Conservation (phyloP, 768 basidiomycete species). For the Psilocybe cyanescens region DNA sequence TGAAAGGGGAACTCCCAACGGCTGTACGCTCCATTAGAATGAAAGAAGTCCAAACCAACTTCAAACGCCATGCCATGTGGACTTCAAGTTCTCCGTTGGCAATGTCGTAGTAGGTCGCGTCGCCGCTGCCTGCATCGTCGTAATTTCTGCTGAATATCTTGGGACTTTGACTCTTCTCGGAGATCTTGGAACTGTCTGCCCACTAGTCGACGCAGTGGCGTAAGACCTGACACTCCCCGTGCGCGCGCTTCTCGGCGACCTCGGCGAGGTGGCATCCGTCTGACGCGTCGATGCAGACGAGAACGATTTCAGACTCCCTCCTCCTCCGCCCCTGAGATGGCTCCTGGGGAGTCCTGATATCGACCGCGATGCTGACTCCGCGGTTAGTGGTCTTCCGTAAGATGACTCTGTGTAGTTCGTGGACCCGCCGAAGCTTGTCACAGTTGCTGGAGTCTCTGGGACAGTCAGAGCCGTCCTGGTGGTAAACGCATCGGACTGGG, state of each 20-base stretch:
- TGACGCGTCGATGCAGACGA: slow-evolving; percentile 15
- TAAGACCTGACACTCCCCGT: slow-evolving; percentile 11
- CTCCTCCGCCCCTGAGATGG: neutral
- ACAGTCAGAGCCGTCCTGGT: slow-evolving; percentile 16
- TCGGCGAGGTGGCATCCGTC: slow-evolving; percentile 9
- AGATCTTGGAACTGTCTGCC: neutral
- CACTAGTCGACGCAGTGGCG: slow-evolving; percentile 4
- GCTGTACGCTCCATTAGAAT: too few species aligned
- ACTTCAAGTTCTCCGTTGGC: slow-evolving; percentile 19
- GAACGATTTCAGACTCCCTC: slow-evolving; percentile 16
- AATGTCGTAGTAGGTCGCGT: slow-evolving; percentile 8
- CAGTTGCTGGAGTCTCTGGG: slow-evolving; percentile 15
- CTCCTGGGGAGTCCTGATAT: neutral
- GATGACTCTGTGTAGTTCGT: slow-evolving; percentile 12
- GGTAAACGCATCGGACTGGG: slow-evolving; percentile 9
- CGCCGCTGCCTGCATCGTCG: neutral
- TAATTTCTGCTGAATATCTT: neutral
- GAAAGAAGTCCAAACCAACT: neutral
- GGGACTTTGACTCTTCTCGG: slow-evolving; percentile 3
- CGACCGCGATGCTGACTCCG: neutral
- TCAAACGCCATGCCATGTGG: slow-evolving; percentile 24
- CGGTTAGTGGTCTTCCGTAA: neutral
- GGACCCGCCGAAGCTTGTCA: slow-evolving; percentile 17
- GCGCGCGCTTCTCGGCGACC: slow-evolving; percentile 14
- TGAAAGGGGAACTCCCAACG: too few species aligned